A percentile compares a stretch with the other conserved stretches of the same genome.
phyloP scores from a whole-genome alignment of 257 asterid genomes.

The Dorcoceras hygrometricum region DNA sequence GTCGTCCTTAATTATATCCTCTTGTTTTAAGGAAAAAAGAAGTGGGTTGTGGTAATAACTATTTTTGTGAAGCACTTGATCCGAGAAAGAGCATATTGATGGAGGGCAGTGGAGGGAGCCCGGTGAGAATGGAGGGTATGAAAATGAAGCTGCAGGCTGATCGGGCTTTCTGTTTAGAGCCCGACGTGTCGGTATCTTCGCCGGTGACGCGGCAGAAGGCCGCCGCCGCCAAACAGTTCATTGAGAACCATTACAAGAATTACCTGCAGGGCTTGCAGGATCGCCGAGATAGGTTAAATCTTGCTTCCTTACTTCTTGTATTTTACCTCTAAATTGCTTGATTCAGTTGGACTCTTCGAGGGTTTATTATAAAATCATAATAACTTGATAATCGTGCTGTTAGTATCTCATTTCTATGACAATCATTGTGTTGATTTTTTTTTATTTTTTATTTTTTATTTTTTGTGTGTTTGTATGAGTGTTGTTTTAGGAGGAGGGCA shows the following conservation, averaged over 20 bases:
- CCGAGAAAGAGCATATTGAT: conserved; percentile 20
- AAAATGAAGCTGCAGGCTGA: conserved; percentile 30
- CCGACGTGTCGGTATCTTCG: conserved; percentile 79
- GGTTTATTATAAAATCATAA: neutral
- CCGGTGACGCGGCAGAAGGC: conserved; percentile 93
- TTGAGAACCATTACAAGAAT: conserved; percentile 96
- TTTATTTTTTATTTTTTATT: neutral
- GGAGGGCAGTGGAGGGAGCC: conserved; percentile 63
- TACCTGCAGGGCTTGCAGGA: conserved; percentile 87
- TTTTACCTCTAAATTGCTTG: conserved; percentile 26
- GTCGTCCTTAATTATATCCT: neutral
- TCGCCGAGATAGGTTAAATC: conserved; percentile 78
- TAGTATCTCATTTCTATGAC: neutral
- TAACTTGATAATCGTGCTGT: neutral
- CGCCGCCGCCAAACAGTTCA: conserved; percentile 90
- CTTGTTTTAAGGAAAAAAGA: neutral
- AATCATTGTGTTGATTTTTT: neutral
- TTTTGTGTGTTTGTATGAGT: neutral
- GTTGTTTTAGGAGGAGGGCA: conserved; percentile 65
- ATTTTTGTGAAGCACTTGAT: conserved; percentile 29
- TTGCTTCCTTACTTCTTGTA: neutral
- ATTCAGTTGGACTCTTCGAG: conserved; percentile 11
- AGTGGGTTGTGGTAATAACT: neutral
- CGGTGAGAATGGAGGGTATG: conserved; percentile 43
- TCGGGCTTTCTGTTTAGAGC: conserved; percentile 48